A percentile compares a stretch with the other conserved stretches of the same genome.
phyloP scores from a whole-genome alignment of 2,329 filamentous ascomycete genomes.

The Trichoderma guizhouense region DNA sequence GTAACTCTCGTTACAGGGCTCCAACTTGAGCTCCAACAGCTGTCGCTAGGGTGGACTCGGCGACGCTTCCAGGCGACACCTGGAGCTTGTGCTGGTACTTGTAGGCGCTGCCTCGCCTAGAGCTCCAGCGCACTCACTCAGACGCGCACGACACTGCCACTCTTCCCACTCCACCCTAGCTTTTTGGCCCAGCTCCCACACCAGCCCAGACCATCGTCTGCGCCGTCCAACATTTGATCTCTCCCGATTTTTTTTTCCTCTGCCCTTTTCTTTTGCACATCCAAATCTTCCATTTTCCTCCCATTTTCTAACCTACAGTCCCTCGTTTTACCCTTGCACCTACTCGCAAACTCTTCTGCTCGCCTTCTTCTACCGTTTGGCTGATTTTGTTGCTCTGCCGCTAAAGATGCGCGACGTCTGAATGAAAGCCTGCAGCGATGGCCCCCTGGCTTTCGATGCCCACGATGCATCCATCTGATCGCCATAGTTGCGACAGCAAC shows the following conservation, averaged over 20 bases:
- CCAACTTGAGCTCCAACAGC: background rate
- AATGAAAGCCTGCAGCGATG: conserved; percentile 21
- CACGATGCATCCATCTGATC: conserved; percentile 20
- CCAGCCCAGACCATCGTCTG: background rate
- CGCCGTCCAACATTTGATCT: conserved; percentile 5
- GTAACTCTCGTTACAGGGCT: background rate
- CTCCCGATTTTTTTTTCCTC: conserved; percentile 4
- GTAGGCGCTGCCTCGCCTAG: background rate
- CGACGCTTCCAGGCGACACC: background rate
- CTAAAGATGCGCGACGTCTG: conserved; percentile 26
- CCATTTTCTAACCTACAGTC: conserved; percentile 8
- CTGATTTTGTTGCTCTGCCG: background rate
- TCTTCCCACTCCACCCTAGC: conserved; percentile 16
- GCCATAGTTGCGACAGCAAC: conserved; percentile 2
- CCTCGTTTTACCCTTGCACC: conserved; percentile 8
- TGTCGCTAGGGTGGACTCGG: background rate
- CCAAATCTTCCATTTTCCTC: background rate
- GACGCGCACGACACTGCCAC: conserved; percentile 2
- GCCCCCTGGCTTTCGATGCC: conserved; percentile 19
- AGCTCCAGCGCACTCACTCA: background rate
- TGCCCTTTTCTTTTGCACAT: background rate
- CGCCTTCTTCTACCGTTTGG: background rate
- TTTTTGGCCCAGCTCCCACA: background rate
- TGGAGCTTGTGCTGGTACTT: background rate
- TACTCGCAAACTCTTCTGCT: background rate